Base-by-base conservation (phyloP, 495 filamentous ascomycete species). In the Trichoderma parareesei region DNA sequence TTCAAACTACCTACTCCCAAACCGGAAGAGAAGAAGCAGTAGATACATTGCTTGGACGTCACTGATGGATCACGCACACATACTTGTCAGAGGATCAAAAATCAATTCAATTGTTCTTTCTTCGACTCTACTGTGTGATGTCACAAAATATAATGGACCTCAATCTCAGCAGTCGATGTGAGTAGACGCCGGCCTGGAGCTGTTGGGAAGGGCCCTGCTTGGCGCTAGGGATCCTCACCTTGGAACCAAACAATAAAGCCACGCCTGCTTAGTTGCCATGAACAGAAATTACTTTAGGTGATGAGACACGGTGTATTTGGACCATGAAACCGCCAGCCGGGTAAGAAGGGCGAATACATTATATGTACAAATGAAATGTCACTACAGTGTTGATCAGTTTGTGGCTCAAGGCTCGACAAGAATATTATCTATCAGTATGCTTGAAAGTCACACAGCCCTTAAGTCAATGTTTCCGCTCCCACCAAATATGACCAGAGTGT, bases 1-100 rank as follows among this genome's bases (percentile, higher is more conserved):
- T 97, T 97, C 82, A 95, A 97, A 80, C 80, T 98, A 64, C 93
- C 95, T 13, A 96, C 88, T 38, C 92, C 94, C 67, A 95, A 97
- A 78, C 92, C 95, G 0, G 93, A 98, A 79, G 86, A 89, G 70
- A 90, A 90, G 79, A 85, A 88, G 69, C 90, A 96, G 76, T 91
- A 89, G 72, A 96, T 57, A 37, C 20, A 1, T 57, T 37, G 9
- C 53, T 27, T 35, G 3, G 33, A 37, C 7, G 1, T 3, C 16
- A n/a, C 4, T 49, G 27, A 27, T 20, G 8, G 20, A 49, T n/a
- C 46, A 49, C n/a, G n/a, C 46, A 49, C n/a, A 8, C 14, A 49
- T 49, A 16, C 9, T 49, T 49, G 18, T 49, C 18, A 49, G 16
- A 49, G 5, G 5, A 27, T 27, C 27, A 0, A 49, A 49, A 49